Evolutionary conservation across 148 eudicot genomes (phyloP).

Genomic region (Gaultheria prostrata): DNA sequence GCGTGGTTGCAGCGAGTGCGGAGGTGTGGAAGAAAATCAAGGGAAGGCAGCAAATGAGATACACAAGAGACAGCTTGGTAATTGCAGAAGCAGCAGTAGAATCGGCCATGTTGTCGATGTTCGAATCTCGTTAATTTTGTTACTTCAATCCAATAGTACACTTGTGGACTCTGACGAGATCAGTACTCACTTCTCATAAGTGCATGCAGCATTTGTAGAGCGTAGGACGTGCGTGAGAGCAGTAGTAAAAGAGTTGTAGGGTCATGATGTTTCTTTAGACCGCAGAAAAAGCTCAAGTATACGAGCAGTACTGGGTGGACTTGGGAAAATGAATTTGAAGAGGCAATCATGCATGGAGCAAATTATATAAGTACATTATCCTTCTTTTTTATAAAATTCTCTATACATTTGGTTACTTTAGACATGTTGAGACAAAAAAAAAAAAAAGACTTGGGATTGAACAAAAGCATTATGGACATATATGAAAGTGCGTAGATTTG

Average conservation of each 20-base stretch:
- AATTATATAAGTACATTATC: too few species aligned
- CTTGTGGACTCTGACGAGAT: background rate
- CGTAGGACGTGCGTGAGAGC: too few species aligned
- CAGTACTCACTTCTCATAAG: background rate
- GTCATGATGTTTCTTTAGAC: background rate
- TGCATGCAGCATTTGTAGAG: background rate
- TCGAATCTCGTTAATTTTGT: background rate
- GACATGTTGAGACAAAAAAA: too few species aligned
- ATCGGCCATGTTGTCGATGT: background rate
- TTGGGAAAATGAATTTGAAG: background rate
- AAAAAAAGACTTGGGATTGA: too few species aligned
- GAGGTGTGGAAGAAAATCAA: slow-evolving; percentile 10
- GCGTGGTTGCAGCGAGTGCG: slow-evolving; percentile 19
- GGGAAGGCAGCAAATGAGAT: background rate
- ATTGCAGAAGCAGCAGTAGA: background rate
- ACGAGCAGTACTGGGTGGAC: background rate
- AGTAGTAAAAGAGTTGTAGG: background rate
- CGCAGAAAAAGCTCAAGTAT: background rate
- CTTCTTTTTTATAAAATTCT: too few species aligned
- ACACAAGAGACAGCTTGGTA: slow-evolving; percentile 10
- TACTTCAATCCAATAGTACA: background rate
- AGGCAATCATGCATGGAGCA: too few species aligned
- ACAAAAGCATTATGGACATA: too few species aligned
- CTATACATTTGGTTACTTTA: too few species aligned
- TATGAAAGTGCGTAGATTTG: too few species aligned